These are phyloP conservation scores for Apiotrichum veenhuisii DNA, from an alignment of 1,284 basidiomycete species.

Conservation along the genomic window DNA sequence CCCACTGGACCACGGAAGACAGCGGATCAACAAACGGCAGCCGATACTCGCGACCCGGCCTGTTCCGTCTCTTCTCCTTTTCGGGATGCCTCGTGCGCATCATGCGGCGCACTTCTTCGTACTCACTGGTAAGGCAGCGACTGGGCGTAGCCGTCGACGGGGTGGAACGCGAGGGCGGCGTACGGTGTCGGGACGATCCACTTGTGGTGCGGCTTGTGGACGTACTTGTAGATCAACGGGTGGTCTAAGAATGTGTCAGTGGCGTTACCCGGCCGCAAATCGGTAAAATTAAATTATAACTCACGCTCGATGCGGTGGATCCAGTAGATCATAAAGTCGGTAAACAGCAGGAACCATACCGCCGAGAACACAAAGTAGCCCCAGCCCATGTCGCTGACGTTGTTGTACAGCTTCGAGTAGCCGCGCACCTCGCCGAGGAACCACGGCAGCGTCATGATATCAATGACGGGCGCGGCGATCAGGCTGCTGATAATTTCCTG, in stretches of 20 bases:
- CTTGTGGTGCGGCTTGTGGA: conserved; percentile 97
- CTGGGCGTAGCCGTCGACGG: conserved; percentile 88
- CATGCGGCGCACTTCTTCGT: neutral
- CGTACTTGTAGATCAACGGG: conserved; percentile 78
- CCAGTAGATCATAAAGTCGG: conserved; percentile 91
- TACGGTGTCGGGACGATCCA: conserved; percentile 98
- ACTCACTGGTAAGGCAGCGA: conserved; percentile 82
- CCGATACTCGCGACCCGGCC: too few species aligned
- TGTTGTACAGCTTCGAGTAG: conserved; percentile 73
- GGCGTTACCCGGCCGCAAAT: too few species aligned
- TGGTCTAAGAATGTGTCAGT: conserved; percentile 53
- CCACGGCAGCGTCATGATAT: conserved; percentile 81
- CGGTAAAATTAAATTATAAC: neutral
- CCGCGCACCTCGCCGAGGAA: conserved; percentile 91
- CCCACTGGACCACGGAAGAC: too few species aligned
- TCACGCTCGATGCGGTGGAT: conserved; percentile 71
- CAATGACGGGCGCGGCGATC: conserved; percentile 75
- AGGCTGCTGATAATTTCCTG: conserved; percentile 77
- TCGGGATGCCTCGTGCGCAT: too few species aligned
- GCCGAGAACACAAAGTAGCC: conserved; percentile 45
- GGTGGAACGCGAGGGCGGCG: conserved; percentile 96
- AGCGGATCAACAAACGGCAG: too few species aligned
- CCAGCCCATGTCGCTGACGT: conserved; percentile 60
- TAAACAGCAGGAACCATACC: conserved; percentile 77
- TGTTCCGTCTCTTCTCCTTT: too few species aligned